phyloP scores from a whole-genome alignment of 2,329 filamentous ascomycete species.

The Byssochlamys sp. region DNA sequence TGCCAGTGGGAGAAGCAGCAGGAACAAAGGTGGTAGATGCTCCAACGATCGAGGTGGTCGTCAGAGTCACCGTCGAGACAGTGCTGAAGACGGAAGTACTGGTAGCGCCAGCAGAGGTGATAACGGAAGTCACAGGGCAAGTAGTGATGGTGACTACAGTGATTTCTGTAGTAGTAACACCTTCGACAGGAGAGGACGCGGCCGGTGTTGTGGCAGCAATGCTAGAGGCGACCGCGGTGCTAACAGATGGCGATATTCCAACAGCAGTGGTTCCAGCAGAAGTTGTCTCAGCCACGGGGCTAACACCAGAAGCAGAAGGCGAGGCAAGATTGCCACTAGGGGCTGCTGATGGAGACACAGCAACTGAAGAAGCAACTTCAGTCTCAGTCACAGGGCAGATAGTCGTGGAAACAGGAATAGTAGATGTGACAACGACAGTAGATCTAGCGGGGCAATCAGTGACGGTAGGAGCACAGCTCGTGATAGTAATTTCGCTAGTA shows the following conservation, averaged over 20 bases:
- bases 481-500: constrained; percentile 30
- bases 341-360: neutral
- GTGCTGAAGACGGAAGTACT: constrained; percentile 48
- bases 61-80: constrained; percentile 40
- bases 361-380: constrained; percentile 17
- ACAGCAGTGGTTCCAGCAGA: constrained; percentile 4
- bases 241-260: constrained; percentile 6
- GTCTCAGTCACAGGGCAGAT: constrained; percentile 42
- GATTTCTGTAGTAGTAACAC: constrained; percentile 16
- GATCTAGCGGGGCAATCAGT: constrained; percentile 45
- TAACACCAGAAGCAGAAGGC: constrained; percentile 28
- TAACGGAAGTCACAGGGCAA: constrained; percentile 21
- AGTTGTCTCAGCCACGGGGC: constrained; percentile 34
- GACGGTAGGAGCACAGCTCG: constrained; percentile 30
- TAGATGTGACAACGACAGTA: constrained; percentile 44
- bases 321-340: neutral
- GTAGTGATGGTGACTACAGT: constrained; percentile 21
- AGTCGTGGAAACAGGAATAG: constrained; percentile 50
- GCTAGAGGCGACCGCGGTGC: constrained; percentile 6
- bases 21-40: constrained; percentile 5
- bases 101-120: constrained; percentile 39
- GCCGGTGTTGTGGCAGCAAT: constrained; percentile 5
- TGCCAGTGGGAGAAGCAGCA: constrained; percentile 1
- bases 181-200: constrained; percentile 5
- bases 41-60: constrained; percentile 16